Base-by-base conservation (phyloP, 805 yeast genomes). In the Kodamaea restingae region DNA sequence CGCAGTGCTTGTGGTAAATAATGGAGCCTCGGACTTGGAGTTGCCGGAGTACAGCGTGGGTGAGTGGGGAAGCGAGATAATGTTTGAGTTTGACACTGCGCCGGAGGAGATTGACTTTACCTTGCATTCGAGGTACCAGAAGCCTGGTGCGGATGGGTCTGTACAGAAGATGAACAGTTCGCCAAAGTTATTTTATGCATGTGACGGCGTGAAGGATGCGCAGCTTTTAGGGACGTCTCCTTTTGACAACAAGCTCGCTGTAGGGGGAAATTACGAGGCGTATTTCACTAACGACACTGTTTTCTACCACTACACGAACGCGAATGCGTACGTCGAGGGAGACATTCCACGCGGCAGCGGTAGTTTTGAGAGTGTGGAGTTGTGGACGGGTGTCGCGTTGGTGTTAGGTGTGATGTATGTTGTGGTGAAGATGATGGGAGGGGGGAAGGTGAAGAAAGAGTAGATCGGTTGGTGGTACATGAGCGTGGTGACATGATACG, bases 41-140 rank as follows among this genome's bases (percentile, higher is more conserved):
- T 50, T 65, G 9, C 73, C 74, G 0, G 70, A 51, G 30, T 69
- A 68, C 45, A 52, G 56, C 14, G 50, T 65, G 7, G 18, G 40
- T 2, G 55, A 55, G 36, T 68, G 73, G 73, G 74, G 74, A 0
- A 61, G 53, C 41, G 72, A 68, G 41, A 43, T 63, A 3, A 46
- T 69, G 24, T 40, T 66, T 32, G 65, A 61, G 40, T 46, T 58
- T 30, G 46, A 48, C 15, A 39, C 44, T 15, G 17, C 30, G 8
- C 32, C 46, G 2, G 32, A 35, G 9, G 45, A 40, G 11, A 43
- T 63, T 4, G 55, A 52, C 14, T 42, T 67, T 20, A 61, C 61
- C 6, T 42, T 69, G 6, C 73, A 69, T 43, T 58, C 72, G 6
- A 49, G 74, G 26, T 69, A 69, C 45, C 71, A 65, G 47, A 41